Conservation (phyloP, 225 moss, liverwort and hornwort genomes). For the Sphagnum tenellum region DNA sequence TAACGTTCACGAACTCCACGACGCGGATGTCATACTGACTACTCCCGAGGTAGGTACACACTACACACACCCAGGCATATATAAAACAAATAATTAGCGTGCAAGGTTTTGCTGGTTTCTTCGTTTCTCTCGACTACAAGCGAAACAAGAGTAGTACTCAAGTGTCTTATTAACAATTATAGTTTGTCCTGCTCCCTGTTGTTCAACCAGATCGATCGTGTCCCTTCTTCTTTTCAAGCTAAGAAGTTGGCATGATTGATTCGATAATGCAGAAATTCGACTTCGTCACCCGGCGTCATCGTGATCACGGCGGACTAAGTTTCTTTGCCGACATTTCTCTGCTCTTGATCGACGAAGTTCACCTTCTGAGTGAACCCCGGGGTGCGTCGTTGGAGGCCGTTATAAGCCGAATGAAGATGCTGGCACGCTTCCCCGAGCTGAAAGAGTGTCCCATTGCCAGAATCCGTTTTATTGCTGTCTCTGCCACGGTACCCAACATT, state of each 20-base stretch:
- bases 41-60: conserved; percentile 68
- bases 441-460: conserved; percentile 59
- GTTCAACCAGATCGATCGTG: no score
- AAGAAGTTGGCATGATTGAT: background rate
- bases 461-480: conserved; percentile 85
- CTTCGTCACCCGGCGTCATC: conserved; percentile 72
- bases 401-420: conserved; percentile 98
- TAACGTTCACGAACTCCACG: conserved; percentile 60
- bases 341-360: conserved; percentile 91
- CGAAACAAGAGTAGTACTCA: no score
- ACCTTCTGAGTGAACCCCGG: conserved; percentile 84
- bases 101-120: background rate
- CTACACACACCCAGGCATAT: no score
- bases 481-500: conserved; percentile 91
- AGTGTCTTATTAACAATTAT: no score
- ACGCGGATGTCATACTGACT: conserved; percentile 76
- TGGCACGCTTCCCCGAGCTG: conserved; percentile 74
- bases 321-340: conserved; percentile 88
- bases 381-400: conserved; percentile 94
- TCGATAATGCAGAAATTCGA: conserved; percentile 70
- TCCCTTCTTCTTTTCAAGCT: no score
- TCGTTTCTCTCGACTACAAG: background rate
- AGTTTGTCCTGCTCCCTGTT: no score
- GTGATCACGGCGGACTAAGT: conserved; percentile 83
- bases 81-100: no score